A percentile compares a stretch with the other conserved stretches of the same genome.
phyloP scores from a whole-genome alignment of 352 stramenopile species.

The Hyaloperonospora arabidopsidis region DNA sequence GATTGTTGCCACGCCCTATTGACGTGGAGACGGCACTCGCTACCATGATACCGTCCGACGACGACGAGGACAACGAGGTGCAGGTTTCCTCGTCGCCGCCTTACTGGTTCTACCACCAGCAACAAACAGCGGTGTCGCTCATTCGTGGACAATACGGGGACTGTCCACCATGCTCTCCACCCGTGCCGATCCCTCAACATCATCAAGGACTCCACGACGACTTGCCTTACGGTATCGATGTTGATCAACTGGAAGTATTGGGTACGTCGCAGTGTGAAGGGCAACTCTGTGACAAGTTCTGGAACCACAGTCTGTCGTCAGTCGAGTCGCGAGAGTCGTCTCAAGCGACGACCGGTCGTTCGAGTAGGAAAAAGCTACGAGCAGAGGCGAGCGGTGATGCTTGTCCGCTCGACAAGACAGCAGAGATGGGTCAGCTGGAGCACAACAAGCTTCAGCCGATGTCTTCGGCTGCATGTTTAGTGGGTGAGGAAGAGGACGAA shows the following conservation, averaged over 20 bases:
- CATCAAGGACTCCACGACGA: constrained; percentile 19
- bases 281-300: constrained; percentile 53
- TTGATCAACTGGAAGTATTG: constrained; percentile 10
- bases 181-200: constrained; percentile 42
- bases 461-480: constrained; percentile 29
- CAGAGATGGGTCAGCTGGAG: constrained; percentile 7
- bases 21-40: constrained; percentile 1
- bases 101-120: constrained; percentile 21
- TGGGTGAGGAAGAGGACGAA: constrained; percentile 32
- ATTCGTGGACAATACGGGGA: constrained; percentile 9
- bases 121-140: constrained; percentile 30
- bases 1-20: background rate
- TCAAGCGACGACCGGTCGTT: constrained; percentile 19
- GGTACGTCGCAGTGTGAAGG: constrained; percentile 40
- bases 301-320: constrained; percentile 63
- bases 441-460: constrained; percentile 23
- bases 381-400: constrained; percentile 8
- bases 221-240: constrained; percentile 11
- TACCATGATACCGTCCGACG: constrained; percentile 5
- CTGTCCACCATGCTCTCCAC: constrained; percentile 32
- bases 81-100: background rate
- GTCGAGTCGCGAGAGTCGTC: constrained; percentile 58
- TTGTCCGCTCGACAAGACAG: constrained; percentile 1
- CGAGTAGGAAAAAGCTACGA: constrained; percentile 6
- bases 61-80: constrained; percentile 5